phyloP scores from a whole-genome alignment of 352 stramenopile species.

The Globisporangium radiosum region DNA sequence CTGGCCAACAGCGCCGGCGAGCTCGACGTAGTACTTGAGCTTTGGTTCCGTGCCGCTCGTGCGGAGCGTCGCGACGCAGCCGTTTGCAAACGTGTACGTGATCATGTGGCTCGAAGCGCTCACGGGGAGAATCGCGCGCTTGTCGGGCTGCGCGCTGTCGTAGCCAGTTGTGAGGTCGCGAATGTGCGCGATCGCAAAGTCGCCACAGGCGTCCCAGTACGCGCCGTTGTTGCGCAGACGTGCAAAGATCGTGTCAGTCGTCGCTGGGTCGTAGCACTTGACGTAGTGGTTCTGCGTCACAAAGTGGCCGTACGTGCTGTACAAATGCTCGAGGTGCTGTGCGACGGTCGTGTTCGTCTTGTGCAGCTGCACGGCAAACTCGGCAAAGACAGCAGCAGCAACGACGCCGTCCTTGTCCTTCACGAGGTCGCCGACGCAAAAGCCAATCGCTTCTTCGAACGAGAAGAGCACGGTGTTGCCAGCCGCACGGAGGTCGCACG shows the following conservation, averaged over 20 bases:
- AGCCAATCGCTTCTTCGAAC: constrained; percentile 99
- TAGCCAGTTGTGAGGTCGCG: constrained; percentile 88
- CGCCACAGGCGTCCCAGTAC: constrained; percentile 80
- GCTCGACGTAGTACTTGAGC: constrained; percentile 99
- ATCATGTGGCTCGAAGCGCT: constrained; percentile 95
- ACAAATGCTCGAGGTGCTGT: constrained; percentile 82
- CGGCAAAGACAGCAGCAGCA: constrained; percentile 85
- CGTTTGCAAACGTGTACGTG: constrained; percentile 95
- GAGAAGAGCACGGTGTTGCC: constrained; percentile 94
- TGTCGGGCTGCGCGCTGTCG: constrained; percentile 83
- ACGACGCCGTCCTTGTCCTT: constrained; percentile 98
- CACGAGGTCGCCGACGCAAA: constrained; percentile 94
- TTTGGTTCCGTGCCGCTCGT: constrained; percentile 99
- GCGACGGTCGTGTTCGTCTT: constrained; percentile 53
- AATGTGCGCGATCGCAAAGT: constrained; percentile 72
- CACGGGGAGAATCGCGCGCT: constrained; percentile 88
- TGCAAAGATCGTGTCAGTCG: constrained; percentile 88
- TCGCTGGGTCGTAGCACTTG: constrained; percentile 89
- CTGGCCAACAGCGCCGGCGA: constrained; percentile 61
- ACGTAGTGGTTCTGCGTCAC: constrained; percentile 97
- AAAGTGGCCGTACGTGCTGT: constrained; percentile 95
- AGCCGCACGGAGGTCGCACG: constrained; percentile 58
- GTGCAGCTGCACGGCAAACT: constrained; percentile 83
- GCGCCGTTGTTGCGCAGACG: constrained; percentile 87
- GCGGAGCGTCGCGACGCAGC: constrained; percentile 94